Percentiles rank a stretch among this genome's conserved stretches.
These are phyloP conservation scores for Penicillium hordei DNA, from an alignment of 2,329 filamentous ascomycete species.

Conservation along the genomic window DNA sequence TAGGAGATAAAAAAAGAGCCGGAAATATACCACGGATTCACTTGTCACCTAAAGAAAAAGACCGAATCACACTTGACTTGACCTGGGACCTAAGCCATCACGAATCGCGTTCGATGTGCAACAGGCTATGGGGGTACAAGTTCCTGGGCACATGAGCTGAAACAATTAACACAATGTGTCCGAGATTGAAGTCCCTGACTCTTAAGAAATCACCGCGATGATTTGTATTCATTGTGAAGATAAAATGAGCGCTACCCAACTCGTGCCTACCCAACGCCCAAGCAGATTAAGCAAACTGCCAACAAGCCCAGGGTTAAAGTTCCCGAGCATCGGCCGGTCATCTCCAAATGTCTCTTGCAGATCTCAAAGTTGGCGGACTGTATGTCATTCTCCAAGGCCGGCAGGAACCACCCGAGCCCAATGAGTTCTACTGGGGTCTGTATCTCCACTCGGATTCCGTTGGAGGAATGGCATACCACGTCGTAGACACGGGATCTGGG, in stretches of 20 bases:
- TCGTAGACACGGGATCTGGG: constrained; percentile 18
- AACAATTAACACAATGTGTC: neutral
- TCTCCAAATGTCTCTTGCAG: neutral
- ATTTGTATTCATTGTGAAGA: neutral
- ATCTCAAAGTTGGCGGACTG: constrained; percentile 14
- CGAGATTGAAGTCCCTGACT: neutral
- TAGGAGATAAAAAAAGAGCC: neutral
- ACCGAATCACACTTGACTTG: neutral
- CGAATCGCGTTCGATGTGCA: neutral
- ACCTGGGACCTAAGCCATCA: neutral
- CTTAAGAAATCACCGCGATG: neutral
- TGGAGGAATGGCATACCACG: constrained; percentile 25
- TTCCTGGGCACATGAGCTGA: neutral
- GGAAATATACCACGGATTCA: neutral
- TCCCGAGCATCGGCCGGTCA: neutral
- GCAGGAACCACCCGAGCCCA: constrained; percentile 23
- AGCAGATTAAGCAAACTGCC: neutral
- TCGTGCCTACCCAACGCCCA: neutral
- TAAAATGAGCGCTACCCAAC: neutral
- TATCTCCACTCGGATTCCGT: constrained; percentile 24
- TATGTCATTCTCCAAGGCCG: constrained; percentile 30
- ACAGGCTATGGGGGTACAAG: neutral
- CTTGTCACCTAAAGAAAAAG: neutral
- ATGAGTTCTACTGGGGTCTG: constrained; percentile 34
- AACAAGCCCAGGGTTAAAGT: neutral